phyloP scores from a whole-genome alignment of 2,329 filamentous ascomycete species.

The Uncinocarpus reesii region DNA sequence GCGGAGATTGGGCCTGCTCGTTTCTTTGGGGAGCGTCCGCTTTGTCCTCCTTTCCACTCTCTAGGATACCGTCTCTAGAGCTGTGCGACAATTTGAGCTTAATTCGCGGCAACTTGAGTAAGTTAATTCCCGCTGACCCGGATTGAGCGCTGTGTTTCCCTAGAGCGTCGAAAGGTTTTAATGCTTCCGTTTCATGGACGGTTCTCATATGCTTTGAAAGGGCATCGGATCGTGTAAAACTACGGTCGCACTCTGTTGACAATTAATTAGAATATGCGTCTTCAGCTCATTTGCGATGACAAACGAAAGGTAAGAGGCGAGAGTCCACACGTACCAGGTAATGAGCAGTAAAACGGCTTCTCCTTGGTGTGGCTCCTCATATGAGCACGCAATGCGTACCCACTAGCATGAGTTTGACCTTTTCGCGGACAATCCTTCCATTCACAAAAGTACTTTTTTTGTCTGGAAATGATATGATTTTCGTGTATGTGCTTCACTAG shows the following conservation, averaged over 20 bases:
- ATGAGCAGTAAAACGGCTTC: constrained; percentile 93
- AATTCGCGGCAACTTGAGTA: constrained; percentile 32
- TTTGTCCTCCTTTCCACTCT: constrained; percentile 17
- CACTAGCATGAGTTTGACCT: constrained; percentile 83
- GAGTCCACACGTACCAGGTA: constrained; percentile 59
- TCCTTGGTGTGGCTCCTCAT: constrained; percentile 97
- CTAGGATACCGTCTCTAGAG: constrained; percentile 23
- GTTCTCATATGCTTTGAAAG: constrained; percentile 98
- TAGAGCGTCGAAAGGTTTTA: constrained; percentile 54
- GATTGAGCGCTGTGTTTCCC: constrained; percentile 31
- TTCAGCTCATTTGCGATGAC: not conserved
- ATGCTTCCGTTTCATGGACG: constrained; percentile 90
- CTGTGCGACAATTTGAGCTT: constrained; percentile 34
- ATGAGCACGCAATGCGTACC: constrained; percentile 90
- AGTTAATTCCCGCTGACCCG: constrained; percentile 21
- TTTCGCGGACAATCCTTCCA: constrained; percentile 86
- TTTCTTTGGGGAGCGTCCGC: constrained; percentile 25
- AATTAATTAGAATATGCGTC: not conserved
- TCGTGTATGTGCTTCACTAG: constrained; percentile 79
- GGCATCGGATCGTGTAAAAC: constrained; percentile 91
- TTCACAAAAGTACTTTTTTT: constrained; percentile 97
- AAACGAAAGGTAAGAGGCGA: not conserved
- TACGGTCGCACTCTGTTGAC: constrained; percentile 83
- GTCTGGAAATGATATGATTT: constrained; percentile 82
- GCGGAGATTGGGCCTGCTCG: constrained; percentile 28